phyloP scores from a whole-genome alignment of 441 rosid genomes.

The Gossypium schwendimanii region DNA sequence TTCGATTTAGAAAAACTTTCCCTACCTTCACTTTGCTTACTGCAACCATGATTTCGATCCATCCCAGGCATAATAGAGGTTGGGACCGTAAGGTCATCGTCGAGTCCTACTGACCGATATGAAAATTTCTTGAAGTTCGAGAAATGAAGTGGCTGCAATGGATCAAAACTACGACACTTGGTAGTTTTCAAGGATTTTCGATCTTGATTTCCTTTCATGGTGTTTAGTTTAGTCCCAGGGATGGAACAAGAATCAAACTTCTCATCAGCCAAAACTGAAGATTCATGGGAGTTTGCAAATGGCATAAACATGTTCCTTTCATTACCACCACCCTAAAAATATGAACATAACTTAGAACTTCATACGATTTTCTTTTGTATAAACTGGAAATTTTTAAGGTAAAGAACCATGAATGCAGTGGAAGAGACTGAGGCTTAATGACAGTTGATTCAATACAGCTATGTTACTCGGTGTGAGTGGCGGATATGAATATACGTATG shows the following conservation, averaged over 20 bases:
- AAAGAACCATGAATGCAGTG: too few species aligned
- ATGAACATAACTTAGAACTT: not conserved
- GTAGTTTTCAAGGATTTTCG: constrained; percentile 12
- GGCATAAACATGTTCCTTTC: constrained; percentile 25
- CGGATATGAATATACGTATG: too few species aligned
- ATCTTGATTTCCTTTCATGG: constrained; percentile 19
- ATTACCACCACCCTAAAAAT: constrained; percentile 30
- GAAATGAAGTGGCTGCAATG: constrained; percentile 25
- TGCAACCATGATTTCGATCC: constrained; percentile 13
- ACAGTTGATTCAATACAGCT: too few species aligned
- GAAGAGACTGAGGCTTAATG: too few species aligned
- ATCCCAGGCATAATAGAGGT: constrained; percentile 22
- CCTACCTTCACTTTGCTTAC: constrained; percentile 15
- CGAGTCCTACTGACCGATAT: constrained; percentile 27
- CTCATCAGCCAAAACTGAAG: constrained; percentile 26
- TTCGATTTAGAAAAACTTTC: constrained; percentile 25
- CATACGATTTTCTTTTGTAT: too few species aligned
- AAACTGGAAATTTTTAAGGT: too few species aligned
- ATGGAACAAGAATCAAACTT: constrained; percentile 24
- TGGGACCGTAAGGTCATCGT: constrained; percentile 26
- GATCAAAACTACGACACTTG: constrained; percentile 22
- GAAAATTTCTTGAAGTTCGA: constrained; percentile 28
- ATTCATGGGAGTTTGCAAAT: constrained; percentile 21
- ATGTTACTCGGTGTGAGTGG: too few species aligned
- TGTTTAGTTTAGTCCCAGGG: constrained; percentile 18